Conservation (phyloP, 148 eudicot species). For the Chenopodium formosanum region DNA sequence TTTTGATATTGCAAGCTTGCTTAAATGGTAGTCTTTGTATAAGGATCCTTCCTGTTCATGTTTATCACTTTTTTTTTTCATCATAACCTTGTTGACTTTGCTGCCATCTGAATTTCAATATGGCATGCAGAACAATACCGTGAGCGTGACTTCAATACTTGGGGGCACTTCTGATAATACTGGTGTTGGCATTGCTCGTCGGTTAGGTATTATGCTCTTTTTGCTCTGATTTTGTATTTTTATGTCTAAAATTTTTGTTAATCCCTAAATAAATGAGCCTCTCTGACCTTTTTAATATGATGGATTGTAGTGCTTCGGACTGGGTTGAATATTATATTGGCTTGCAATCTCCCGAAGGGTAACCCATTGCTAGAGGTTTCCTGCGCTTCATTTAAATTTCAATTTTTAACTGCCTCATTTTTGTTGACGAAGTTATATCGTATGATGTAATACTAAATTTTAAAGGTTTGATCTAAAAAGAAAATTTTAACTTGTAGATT, state of each 20-base stretch:
- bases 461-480: not conserved
- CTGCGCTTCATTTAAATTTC: conserved; percentile 20
- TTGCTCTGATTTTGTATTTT: not conserved
- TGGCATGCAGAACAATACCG: conserved; percentile 53
- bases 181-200: conserved; percentile 82
- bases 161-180: conserved; percentile 84
- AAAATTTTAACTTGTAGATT: conserved; percentile 38
- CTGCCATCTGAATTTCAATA: conserved; percentile 1
- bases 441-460: not conserved
- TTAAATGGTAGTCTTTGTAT: conserved; percentile 2
- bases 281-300: conserved; percentile 5
- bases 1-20: not conserved
- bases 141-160: conserved; percentile 67
- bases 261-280: not conserved
- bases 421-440: not conserved
- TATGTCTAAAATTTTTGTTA: not conserved
- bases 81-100: not conserved
- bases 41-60: not conserved
- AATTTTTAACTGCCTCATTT: not conserved
- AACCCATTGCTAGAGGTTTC: conserved; percentile 69
- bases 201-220: conserved; percentile 51
- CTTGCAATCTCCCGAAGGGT: conserved; percentile 81
- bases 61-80: not conserved
- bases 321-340: conserved; percentile 66
- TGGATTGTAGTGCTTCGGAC: conserved; percentile 67